These are phyloP conservation scores for Penicillium sp. DNA, from an alignment of 2,329 filamentous ascomycete genomes.

Conservation along the genomic window DNA sequence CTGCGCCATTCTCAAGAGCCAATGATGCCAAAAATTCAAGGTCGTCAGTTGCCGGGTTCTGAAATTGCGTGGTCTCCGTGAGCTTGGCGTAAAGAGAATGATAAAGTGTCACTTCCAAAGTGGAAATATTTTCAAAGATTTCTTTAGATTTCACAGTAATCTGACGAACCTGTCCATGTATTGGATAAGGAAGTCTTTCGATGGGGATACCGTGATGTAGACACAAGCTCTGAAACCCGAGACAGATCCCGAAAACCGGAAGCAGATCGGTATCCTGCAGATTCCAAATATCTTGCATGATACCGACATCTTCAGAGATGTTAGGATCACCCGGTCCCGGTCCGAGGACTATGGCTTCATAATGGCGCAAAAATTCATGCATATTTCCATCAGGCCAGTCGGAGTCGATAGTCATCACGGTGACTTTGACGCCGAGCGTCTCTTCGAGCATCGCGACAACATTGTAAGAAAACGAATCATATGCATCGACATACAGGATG, in stretches of 20 bases:
- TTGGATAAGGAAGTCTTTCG: constrained; percentile 68
- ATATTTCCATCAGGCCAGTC: constrained; percentile 49
- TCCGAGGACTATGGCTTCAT: constrained; percentile 85
- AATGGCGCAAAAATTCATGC: constrained; percentile 58
- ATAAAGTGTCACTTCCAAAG: constrained; percentile 75
- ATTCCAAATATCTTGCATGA: constrained; percentile 77
- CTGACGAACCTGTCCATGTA: constrained; percentile 78
- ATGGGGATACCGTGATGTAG: constrained; percentile 70
- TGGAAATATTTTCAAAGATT: constrained; percentile 66
- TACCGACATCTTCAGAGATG: constrained; percentile 74
- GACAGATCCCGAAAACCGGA: constrained; percentile 84
- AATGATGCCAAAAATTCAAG: constrained; percentile 66
- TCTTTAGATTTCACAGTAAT: constrained; percentile 65
- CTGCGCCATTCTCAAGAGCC: constrained; percentile 43
- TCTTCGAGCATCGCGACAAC: constrained; percentile 81
- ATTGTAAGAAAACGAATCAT: constrained; percentile 97
- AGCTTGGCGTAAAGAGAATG: constrained; percentile 64
- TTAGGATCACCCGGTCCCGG: constrained; percentile 86
- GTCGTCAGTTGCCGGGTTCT: constrained; percentile 27
- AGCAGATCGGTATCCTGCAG: constrained; percentile 63
- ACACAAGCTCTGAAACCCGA: constrained; percentile 85
- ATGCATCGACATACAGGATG: constrained; percentile 91
- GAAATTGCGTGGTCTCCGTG: constrained; percentile 25
- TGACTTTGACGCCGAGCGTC: constrained; percentile 68
- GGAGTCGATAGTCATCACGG: constrained; percentile 72